A percentile compares a stretch with the other conserved stretches of the same genome.
These are phyloP conservation scores for Cicer arietinum DNA, from an alignment of 306 rosid genomes.

Conservation along the genomic window DNA sequence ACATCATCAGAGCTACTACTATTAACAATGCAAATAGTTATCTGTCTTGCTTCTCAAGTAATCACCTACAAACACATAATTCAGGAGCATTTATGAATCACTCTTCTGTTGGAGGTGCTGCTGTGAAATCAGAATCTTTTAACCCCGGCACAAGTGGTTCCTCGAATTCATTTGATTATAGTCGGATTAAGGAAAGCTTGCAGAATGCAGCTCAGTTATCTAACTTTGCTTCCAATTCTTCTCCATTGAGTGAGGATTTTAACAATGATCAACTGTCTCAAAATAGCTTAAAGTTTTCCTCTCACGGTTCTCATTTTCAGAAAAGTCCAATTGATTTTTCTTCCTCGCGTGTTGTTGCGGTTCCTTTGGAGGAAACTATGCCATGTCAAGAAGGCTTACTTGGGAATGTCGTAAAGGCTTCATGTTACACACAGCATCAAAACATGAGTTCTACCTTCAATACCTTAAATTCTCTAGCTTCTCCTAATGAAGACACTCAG, in stretches of 20 bases:
- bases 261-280: not conserved
- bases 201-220: not conserved
- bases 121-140: conserved; percentile 48
- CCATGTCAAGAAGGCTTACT: conserved; percentile 56
- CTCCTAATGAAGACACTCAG: not conserved
- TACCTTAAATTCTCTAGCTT: not conserved
- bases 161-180: conserved; percentile 52
- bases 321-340: not conserved
- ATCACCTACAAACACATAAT: conserved; percentile 42
- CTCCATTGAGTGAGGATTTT: not conserved
- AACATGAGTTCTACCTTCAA: not conserved
- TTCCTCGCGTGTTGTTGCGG: not conserved
- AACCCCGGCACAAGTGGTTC: conserved; percentile 48
- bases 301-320: not conserved
- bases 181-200: conserved; percentile 16
- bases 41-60: not conserved
- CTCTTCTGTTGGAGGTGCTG: conserved; percentile 46
- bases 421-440: conserved; percentile 8
- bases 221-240: conserved; percentile 1
- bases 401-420: conserved; percentile 53
- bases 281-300: not conserved
- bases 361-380: not conserved
- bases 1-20: not conserved
- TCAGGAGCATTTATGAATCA: conserved; percentile 48
- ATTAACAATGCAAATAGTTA: not conserved